Percentiles rank a stretch among this genome's conserved stretches.
Conservation (phyloP, 2,329 filamentous ascomycete genomes). For the Thielaviopsis euricoi region DNA sequence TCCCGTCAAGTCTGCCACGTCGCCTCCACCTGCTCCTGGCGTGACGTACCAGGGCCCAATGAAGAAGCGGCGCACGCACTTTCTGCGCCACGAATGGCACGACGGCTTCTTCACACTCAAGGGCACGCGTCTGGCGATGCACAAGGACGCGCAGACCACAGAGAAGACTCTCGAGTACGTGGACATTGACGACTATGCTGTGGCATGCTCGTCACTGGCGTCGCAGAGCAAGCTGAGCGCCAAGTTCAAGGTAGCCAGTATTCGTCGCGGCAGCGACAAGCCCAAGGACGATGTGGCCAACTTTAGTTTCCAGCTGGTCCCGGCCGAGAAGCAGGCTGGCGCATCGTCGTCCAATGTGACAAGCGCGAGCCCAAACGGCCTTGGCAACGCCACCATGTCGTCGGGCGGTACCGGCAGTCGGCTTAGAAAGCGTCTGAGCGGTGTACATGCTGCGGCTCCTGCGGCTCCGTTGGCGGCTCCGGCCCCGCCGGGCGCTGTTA, state of each 20-base stretch:
- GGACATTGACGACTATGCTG: slow-evolving; percentile 77
- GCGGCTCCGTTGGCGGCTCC: slow-evolving; percentile 19
- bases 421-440: slow-evolving; percentile 10
- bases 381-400: slow-evolving; percentile 7
- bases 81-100: slow-evolving; percentile 86
- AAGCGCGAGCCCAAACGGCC: slow-evolving; percentile 14
- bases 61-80: slow-evolving; percentile 80
- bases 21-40: slow-evolving; percentile 27
- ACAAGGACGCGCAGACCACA: slow-evolving; percentile 40
- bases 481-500: slow-evolving; percentile 29
- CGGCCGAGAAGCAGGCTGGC: slow-evolving; percentile 41
- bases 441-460: background rate
- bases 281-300: slow-evolving; percentile 45
- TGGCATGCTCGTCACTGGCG: slow-evolving; percentile 64
- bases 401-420: slow-evolving; percentile 1
- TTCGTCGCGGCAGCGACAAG: slow-evolving; percentile 32
- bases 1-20: slow-evolving; percentile 22
- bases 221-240: slow-evolving; percentile 68
- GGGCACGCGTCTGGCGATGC: slow-evolving; percentile 59
- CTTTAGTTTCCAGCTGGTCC: slow-evolving; percentile 76
- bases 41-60: slow-evolving; percentile 70
- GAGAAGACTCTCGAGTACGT: slow-evolving; percentile 57
- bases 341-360: slow-evolving; percentile 18
- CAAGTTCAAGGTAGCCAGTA: slow-evolving; percentile 67
- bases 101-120: slow-evolving; percentile 80